phyloP scores from a whole-genome alignment of 73 alveolate species.

The Paramecium caudatum region DNA sequence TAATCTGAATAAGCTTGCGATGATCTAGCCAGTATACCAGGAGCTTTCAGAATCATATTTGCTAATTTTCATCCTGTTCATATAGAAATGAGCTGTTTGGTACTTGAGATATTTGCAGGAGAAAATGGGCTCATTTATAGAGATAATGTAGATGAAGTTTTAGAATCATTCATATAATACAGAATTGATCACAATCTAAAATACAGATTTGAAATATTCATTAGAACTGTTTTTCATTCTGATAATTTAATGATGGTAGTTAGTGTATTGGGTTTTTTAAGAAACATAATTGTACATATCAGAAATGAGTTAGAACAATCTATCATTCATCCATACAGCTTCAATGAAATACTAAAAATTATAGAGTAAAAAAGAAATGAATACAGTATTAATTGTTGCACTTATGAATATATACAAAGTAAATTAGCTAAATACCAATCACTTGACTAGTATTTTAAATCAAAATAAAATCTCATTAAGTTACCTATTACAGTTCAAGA shows the following conservation, averaged over 20 bases:
- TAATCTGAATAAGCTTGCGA: slow-evolving; percentile 9
- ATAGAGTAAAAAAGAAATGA: slow-evolving; percentile 37
- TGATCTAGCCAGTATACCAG: slow-evolving; percentile 18
- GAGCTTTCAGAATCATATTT: slow-evolving; percentile 41
- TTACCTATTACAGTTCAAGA: background rate
- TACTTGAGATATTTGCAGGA: slow-evolving; percentile 43
- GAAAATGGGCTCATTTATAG: background rate
- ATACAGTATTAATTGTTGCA: slow-evolving; percentile 33
- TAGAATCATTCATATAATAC: slow-evolving; percentile 14
- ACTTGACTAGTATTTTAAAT: background rate
- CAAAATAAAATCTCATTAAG: background rate
- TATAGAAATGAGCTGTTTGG: slow-evolving; percentile 48
- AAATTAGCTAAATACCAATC: slow-evolving; percentile 2
- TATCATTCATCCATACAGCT: background rate
- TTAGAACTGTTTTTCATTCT: slow-evolving; percentile 32
- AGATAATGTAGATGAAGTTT: background rate
- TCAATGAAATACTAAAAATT: background rate
- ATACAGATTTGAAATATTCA: slow-evolving; percentile 38
- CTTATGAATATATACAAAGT: slow-evolving; percentile 9
- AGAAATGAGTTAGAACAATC: slow-evolving; percentile 30
- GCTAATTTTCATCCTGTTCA: slow-evolving; percentile 60
- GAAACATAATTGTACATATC: background rate
- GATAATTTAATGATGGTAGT: slow-evolving; percentile 42
- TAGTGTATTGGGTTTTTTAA: background rate
- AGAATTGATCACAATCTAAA: background rate